Percentiles rank a stretch among this genome's conserved stretches.
phyloP scores from a whole-genome alignment of 2,329 filamentous ascomycete species.

The Colletotrichum coccodes region DNA sequence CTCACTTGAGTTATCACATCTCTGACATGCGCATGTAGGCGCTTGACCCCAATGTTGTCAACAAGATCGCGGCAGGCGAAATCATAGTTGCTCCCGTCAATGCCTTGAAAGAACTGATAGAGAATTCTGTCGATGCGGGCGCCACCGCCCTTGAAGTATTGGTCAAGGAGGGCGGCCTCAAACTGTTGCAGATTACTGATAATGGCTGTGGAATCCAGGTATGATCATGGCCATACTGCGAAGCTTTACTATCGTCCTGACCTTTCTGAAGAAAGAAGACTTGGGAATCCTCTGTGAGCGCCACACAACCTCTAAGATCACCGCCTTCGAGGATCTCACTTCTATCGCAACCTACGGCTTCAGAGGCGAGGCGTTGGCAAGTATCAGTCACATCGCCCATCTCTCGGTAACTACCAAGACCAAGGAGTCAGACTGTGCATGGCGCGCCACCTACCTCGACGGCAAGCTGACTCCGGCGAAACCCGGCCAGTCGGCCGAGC shows the following conservation, averaged over 20 bases:
- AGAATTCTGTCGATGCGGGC: slow-evolving; percentile 98
- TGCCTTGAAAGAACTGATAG: slow-evolving; percentile 94
- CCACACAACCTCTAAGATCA: slow-evolving; percentile 96
- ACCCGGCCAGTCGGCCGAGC: slow-evolving; percentile 86
- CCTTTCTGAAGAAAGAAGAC: slow-evolving; percentile 78
- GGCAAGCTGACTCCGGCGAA: slow-evolving; percentile 86
- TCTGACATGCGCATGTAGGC: slow-evolving; percentile 62
- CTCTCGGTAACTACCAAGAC: slow-evolving; percentile 95
- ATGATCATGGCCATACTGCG: slow-evolving; percentile 27
- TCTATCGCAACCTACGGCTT: slow-evolving; percentile 98
- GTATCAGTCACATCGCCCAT: slow-evolving; percentile 98
- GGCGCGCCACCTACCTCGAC: slow-evolving; percentile 87
- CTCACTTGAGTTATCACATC: neutral
- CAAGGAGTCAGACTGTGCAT: slow-evolving; percentile 86
- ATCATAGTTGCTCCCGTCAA: slow-evolving; percentile 98
- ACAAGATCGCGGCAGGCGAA: slow-evolving; percentile 98
- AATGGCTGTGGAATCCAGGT: slow-evolving; percentile 97
- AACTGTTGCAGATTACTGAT: slow-evolving; percentile 95
- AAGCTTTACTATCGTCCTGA: slow-evolving; percentile 33
- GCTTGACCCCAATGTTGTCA: slow-evolving; percentile 91
- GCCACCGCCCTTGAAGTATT: slow-evolving; percentile 90
- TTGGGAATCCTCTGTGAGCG: slow-evolving; percentile 91
- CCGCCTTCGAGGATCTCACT: slow-evolving; percentile 89
- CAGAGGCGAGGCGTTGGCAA: slow-evolving; percentile 92
- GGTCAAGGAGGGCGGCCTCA: slow-evolving; percentile 94